Evolutionary conservation across 148 eudicot genomes (phyloP).

Genomic region (Tetragonia tetragonoides): DNA sequence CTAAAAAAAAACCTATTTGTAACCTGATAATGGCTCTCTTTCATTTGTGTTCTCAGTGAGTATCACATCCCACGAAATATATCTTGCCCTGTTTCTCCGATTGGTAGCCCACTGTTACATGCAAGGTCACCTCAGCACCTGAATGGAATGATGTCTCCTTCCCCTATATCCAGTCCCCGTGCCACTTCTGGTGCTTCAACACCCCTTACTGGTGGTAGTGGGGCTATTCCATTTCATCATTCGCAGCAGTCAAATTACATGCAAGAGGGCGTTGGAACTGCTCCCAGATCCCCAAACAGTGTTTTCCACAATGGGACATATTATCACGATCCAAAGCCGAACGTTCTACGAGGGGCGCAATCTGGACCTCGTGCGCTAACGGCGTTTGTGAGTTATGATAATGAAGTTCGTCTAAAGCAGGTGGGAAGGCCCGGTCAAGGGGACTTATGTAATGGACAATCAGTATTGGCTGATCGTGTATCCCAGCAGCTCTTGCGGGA

Average conservation of each 20-base stretch:
- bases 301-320: constrained; percentile 49
- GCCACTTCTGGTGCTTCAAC: constrained; percentile 87
- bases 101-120: constrained; percentile 84
- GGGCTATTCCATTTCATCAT: constrained; percentile 61
- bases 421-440: constrained; percentile 43
- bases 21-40: constrained; percentile 17
- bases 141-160: constrained; percentile 79
- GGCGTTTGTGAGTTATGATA: constrained; percentile 38
- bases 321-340: constrained; percentile 53
- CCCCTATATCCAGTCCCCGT: constrained; percentile 86
- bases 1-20: neutral
- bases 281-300: constrained; percentile 52
- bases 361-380: constrained; percentile 50
- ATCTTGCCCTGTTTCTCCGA: constrained; percentile 96
- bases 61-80: constrained; percentile 64
- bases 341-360: constrained; percentile 57
- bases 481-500: constrained; percentile 75
- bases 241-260: constrained; percentile 49
- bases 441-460: constrained; percentile 52
- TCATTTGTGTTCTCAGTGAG: constrained; percentile 52
- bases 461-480: constrained; percentile 69
- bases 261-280: constrained; percentile 55
- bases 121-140: constrained; percentile 76
- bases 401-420: constrained; percentile 44
- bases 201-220: constrained; percentile 68